Evolutionary conservation across 768 basidiomycete species (phyloP).

Genomic region (Leccinellum luteum): DNA sequence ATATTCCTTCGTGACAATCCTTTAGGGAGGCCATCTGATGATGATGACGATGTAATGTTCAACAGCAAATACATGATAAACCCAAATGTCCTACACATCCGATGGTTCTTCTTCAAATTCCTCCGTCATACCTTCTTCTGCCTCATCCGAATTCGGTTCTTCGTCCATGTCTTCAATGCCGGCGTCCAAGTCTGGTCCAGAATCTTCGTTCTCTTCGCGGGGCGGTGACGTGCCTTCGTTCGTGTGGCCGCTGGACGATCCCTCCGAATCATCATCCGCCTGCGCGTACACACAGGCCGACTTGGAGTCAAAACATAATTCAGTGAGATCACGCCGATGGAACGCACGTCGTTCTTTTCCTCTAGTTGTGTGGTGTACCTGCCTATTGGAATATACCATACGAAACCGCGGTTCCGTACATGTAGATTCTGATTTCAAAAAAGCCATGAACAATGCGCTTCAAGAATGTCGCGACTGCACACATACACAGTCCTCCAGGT

Average conservation of each 20-base stretch:
- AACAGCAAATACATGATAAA: neutral
- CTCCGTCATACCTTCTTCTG: constrained; percentile 47
- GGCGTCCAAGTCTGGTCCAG: constrained; percentile 36
- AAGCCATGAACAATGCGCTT: neutral
- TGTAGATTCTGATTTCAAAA: constrained; percentile 45
- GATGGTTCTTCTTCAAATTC: constrained; percentile 50
- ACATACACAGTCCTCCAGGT: constrained; percentile 73
- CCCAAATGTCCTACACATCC: constrained; percentile 9
- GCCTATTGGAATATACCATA: constrained; percentile 71
- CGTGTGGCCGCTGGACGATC: constrained; percentile 31
- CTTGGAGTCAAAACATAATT: neutral
- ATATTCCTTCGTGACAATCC: neutral
- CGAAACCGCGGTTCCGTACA: constrained; percentile 65
- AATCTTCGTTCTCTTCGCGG: constrained; percentile 41
- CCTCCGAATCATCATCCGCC: constrained; percentile 38
- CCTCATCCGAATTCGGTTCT: constrained; percentile 40
- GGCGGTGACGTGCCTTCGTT: constrained; percentile 30
- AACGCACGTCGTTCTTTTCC: constrained; percentile 78
- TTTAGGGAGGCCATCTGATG: neutral
- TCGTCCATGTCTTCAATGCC: constrained; percentile 43
- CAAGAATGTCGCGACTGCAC: neutral
- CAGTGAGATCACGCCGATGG: neutral
- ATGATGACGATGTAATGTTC: neutral
- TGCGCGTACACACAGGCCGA: constrained; percentile 5
- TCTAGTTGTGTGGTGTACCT: constrained; percentile 71